Evolutionary conservation across 495 filamentous ascomycete genomes (phyloP).

Genomic region (Letharia lupina): DNA sequence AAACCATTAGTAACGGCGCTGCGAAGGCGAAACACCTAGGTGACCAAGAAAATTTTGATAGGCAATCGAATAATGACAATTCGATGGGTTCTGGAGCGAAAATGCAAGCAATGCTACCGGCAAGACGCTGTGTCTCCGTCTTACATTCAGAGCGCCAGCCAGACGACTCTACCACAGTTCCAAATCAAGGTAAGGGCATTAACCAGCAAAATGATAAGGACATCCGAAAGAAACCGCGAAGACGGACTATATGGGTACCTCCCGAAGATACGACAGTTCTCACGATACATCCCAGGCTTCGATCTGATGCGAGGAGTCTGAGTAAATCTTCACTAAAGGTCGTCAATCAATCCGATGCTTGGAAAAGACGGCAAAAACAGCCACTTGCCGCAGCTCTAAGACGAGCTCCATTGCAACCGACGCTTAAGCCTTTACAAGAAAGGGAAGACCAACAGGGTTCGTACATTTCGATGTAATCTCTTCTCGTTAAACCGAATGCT

Average conservation of each 20-base stretch:
- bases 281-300: slow-evolving; percentile 37
- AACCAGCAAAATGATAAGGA: neutral
- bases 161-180: neutral
- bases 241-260: slow-evolving; percentile 37
- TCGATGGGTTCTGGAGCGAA: neutral
- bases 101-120: neutral
- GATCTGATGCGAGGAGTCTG: slow-evolving; percentile 28
- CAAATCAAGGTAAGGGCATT: neutral
- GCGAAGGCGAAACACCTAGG: neutral
- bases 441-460: neutral
- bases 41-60: neutral
- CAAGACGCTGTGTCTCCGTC: slow-evolving; percentile 10
- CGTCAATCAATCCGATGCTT: slow-evolving; percentile 24
- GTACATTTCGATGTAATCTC: slow-evolving; percentile 9
- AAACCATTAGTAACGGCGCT: neutral
- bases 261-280: slow-evolving; percentile 36
- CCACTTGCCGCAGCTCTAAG: slow-evolving; percentile 28
- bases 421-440: slow-evolving; percentile 31
- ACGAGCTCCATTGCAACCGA: slow-evolving; percentile 35
- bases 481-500: neutral
- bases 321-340: neutral
- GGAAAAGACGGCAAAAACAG: slow-evolving; percentile 26
- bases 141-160: neutral
- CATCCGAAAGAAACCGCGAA: slow-evolving; percentile 30
- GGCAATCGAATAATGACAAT: neutral